Conservation (phyloP, 2,329 filamentous ascomycete genomes). For the Coniochaeta ligniaria region DNA sequence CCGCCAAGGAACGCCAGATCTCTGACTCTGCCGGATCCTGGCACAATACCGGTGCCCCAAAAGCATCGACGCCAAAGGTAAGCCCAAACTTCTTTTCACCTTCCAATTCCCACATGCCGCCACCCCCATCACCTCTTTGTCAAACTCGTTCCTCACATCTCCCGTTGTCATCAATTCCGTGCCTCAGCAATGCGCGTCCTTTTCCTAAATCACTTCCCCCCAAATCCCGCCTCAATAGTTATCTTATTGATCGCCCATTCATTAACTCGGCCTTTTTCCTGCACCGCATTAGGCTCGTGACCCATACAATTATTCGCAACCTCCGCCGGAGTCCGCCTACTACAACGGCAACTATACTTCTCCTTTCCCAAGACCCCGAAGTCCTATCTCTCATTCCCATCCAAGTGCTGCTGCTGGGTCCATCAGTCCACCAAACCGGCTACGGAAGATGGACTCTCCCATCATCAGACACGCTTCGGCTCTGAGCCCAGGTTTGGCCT, state of each 20-base stretch:
- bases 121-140: constrained; percentile 9
- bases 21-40: constrained; percentile 35
- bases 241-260: not conserved
- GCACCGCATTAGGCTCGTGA: constrained; percentile 36
- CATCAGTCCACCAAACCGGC: constrained; percentile 33
- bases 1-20: constrained; percentile 36
- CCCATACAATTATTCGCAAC: constrained; percentile 37
- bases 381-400: constrained; percentile 41
- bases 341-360: constrained; percentile 43
- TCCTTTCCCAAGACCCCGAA: constrained; percentile 37
- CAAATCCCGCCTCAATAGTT: not conserved
- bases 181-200: not conserved
- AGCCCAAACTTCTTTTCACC: constrained; percentile 15
- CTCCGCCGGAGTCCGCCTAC: constrained; percentile 36
- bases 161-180: not conserved
- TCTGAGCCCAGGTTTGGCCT: constrained; percentile 25
- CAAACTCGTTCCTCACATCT: constrained; percentile 6
- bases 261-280: constrained; percentile 3
- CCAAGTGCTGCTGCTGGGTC: constrained; percentile 28
- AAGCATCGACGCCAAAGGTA: constrained; percentile 40
- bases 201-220: not conserved
- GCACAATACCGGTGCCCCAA: constrained; percentile 30
- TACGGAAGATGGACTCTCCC: constrained; percentile 39
- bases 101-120: constrained; percentile 11
- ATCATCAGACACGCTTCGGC: constrained; percentile 34